These are phyloP conservation scores for Panaeolus cyanescens DNA, from an alignment of 768 basidiomycete genomes.

Conservation along the genomic window DNA sequence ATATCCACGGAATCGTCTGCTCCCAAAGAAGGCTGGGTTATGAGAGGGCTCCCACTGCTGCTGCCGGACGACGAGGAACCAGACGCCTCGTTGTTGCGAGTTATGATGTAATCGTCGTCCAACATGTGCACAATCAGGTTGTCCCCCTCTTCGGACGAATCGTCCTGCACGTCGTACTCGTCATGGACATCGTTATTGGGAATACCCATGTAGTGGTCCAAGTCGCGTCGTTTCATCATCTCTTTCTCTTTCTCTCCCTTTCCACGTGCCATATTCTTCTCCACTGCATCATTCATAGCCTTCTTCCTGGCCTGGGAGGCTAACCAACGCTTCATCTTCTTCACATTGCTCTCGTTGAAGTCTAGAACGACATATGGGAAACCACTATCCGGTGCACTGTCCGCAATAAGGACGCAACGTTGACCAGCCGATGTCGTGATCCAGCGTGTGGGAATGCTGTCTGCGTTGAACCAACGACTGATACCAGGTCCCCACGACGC, in stretches of 20 bases:
- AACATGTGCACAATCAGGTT: background rate
- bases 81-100: background rate
- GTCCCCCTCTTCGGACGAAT: background rate
- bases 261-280: background rate
- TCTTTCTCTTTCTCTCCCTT: background rate
- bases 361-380: slow-evolving; percentile 22
- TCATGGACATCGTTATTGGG: background rate
- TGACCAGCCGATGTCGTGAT: slow-evolving; percentile 38
- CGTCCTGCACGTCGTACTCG: background rate
- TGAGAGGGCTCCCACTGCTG: background rate
- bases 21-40: background rate
- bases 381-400: slow-evolving; percentile 3
- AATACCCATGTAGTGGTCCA: slow-evolving; percentile 2
- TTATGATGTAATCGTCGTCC: background rate
- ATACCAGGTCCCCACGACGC: slow-evolving; percentile 32
- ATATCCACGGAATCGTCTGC: background rate
- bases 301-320: background rate
- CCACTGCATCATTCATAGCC: background rate
- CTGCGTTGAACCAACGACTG: slow-evolving; percentile 34
- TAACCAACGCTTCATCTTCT: slow-evolving; percentile 7
- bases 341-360: slow-evolving; percentile 29
- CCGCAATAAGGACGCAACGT: slow-evolving; percentile 24
- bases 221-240: background rate
- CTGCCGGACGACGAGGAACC: background rate
- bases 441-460: slow-evolving; percentile 31